Base-by-base conservation (phyloP, 148 eudicot species). In the Arctostaphylos glauca region DNA sequence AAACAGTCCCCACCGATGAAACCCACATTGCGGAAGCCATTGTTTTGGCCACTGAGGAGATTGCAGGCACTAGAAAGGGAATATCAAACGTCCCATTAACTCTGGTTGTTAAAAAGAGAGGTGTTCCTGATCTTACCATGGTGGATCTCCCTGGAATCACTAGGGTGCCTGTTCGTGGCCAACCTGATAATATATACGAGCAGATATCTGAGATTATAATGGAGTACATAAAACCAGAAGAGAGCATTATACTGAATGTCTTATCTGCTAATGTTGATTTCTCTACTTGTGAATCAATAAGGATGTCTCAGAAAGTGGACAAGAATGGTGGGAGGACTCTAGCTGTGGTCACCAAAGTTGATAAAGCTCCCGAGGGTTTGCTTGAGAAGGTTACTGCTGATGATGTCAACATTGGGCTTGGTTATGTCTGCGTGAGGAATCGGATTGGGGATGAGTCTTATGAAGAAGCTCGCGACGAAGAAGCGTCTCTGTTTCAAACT, bases 61-160 rank as follows among this genome's bases (percentile, higher is more conserved):
- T 25, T 66, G 9, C 49, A 1, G 76, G 50, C 52, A 44, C 0
- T 10, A 41, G 44, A 15, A 66, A 23, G 16, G 78, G 31, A 4
- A 75, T 82, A 46, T 82, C 84, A 2, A 38, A 67, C 41, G 77
- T 81, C 18, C 85, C 85, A 15, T 9, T 84, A n/a, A 84, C 85
- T 38, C 74, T 84, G n/a, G 85, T 79, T 1, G 85, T 79, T 2
- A 71, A 70, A 49, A 84, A 84, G 73, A 53, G 21, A 10, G 82
- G 90, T 25, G 92, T 90, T 4, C 90, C 92, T 3, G 90, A 89
- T 75, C 86, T 89, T 19, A 89, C 90, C 0, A 89, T 89, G 92
- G 88, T 90, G 15, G 92, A 90, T 59, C 82, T 90, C 16, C 92
- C 92, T 0, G 92, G 92, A 6, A 89, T 89, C 66, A 89, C 90